Evolutionary conservation across 768 basidiomycete species (phyloP), one percentile per base, ranked within the genome.

Genomic region (Russula brevipes): DNA sequence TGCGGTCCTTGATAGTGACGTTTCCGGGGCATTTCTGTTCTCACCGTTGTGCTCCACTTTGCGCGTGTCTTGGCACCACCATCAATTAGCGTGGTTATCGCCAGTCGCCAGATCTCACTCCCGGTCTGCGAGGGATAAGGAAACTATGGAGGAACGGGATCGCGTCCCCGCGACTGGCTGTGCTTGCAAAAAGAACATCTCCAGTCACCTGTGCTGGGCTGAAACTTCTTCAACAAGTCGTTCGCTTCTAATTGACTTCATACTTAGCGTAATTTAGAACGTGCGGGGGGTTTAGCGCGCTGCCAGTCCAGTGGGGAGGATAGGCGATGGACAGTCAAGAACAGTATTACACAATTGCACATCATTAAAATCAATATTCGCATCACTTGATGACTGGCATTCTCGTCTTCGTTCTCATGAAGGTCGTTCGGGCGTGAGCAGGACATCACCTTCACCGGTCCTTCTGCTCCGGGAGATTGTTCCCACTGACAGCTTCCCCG

Each of bases 401-500:
- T 42, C 57, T 33, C 44, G 8, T 41, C 50, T 59, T 17, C 24
- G 35, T 58, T 58, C 57, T 50, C 50, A 38, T 31, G 39, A 10
- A 24, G 36, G 36, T 56, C 39, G 8, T 16, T 24, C 24, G 44
- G 17, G 4, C 31, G 11, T 6, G 36, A 30, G 36, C 33, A 7
- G 17, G 30, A 45, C 61, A 19, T 19, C 16, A 44, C 31, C 44
- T 41, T 51, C 11, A 14, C 44, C 38, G 57, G 31, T 5, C 35
- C 38, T 55, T 44, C 41, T 49, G 19, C n/a, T 38, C 57, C 38
- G 52, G 57, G 46, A 41, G 55, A 12, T 63, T 54, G 42, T 39
- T 58, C 35, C 14, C 33, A 35, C 19, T 33, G n/a, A 47, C 56
- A 57, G 44, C 36, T 45, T 16, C 17, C 52, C 36, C 38, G 41